phyloP scores from a whole-genome alignment of 140 eudicot species.

The Anethum foeniculum region DNA sequence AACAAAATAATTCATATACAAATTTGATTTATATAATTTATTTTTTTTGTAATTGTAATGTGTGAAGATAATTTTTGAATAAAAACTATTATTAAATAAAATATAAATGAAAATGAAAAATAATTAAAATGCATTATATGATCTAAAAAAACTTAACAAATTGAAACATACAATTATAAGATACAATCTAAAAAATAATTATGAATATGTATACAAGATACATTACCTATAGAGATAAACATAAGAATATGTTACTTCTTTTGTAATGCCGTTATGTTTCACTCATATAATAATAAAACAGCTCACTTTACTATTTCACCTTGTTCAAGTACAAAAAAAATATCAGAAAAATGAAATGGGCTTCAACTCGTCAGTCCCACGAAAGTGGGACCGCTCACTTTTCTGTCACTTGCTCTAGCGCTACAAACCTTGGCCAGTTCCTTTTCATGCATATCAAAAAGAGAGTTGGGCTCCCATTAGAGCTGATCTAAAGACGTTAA shows the following conservation, averaged over 20 bases:
- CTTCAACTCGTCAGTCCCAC: background rate
- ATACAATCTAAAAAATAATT: too few relatives aligned
- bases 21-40: background rate
- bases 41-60: background rate
- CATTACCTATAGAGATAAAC: background rate
- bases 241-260: background rate
- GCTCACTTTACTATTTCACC: background rate
- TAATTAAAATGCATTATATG: background rate
- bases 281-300: background rate
- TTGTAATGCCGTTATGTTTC: background rate
- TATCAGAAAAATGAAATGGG: background rate
- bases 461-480: background rate
- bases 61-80: background rate
- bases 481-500: background rate
- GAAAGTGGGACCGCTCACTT: background rate
- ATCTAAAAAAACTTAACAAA: background rate
- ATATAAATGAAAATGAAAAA: background rate
- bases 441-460: background rate
- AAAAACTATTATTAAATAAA: too few relatives aligned
- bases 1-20: background rate
- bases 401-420: background rate
- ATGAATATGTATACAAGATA: background rate
- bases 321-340: background rate
- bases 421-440: background rate
- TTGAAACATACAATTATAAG: too few relatives aligned